These are phyloP conservation scores for Hygrocybe punicea DNA, from an alignment of 768 basidiomycete species.

Conservation along the genomic window DNA sequence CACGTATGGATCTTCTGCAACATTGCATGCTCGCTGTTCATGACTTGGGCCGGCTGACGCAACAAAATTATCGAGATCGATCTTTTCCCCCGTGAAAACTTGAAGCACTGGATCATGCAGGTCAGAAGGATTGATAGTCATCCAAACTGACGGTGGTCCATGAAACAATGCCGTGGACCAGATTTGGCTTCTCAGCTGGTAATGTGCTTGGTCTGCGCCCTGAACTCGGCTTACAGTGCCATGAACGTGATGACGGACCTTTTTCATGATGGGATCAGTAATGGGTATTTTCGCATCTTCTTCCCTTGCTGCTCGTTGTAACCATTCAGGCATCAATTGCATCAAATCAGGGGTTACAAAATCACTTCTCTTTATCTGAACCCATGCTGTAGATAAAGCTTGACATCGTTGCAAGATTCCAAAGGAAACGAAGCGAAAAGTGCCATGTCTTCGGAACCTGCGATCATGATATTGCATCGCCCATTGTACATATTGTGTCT, in stretches of 20 bases:
- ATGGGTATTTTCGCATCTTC: conserved; percentile 20
- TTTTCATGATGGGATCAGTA: conserved; percentile 18
- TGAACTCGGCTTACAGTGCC: conserved; percentile 13
- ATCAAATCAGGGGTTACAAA: conserved; percentile 25
- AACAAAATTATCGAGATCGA: conserved; percentile 40
- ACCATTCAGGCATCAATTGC: conserved; percentile 18
- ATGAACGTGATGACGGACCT: conserved; percentile 19
- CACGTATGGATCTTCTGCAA: too few relatives aligned
- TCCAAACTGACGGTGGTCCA: too few relatives aligned
- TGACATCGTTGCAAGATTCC: conserved; percentile 29
- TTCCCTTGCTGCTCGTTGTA: conserved; percentile 27
- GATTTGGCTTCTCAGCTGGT: too few relatives aligned
- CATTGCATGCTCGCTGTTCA: too few relatives aligned
- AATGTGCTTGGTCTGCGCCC: conserved; percentile 24
- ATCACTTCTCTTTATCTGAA: conserved; percentile 27
- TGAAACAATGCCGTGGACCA: too few relatives aligned
- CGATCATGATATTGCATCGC: conserved; percentile 28
- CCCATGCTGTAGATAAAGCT: conserved; percentile 24
- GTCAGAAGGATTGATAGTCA: conserved; percentile 41
- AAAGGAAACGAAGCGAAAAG: conserved; percentile 33
- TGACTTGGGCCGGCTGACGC: too few relatives aligned
- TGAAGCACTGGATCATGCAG: conserved; percentile 42
- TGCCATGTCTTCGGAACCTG: conserved; percentile 27
- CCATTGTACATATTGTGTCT: conserved; percentile 21
- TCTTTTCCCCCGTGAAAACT: conserved; percentile 35